Evolutionary conservation across 192 early-diverging fungal genomes (phyloP).

Genomic region (Podila epigama): DNA sequence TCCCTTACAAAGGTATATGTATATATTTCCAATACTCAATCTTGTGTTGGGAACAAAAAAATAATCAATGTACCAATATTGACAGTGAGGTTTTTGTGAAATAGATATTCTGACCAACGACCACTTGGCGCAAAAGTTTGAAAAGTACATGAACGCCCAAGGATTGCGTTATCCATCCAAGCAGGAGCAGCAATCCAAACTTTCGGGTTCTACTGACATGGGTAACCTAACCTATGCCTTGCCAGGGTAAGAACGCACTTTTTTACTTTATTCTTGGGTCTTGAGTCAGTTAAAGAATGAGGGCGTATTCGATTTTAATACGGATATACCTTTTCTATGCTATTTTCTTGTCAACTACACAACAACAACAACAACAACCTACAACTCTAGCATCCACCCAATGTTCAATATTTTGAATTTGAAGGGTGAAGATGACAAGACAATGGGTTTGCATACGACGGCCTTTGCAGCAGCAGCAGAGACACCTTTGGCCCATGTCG

Average conservation of each 20-base stretch:
- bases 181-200: conserved; percentile 39
- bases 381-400: conserved; percentile 18
- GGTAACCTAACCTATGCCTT: conserved; percentile 76
- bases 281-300: background rate
- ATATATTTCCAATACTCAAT: background rate
- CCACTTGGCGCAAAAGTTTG: conserved; percentile 57
- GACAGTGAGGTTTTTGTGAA: background rate
- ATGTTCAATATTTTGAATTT: conserved; percentile 50
- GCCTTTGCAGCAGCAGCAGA: conserved; percentile 67
- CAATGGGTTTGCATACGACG: conserved; percentile 67
- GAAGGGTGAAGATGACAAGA: conserved; percentile 42
- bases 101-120: conserved; percentile 69
- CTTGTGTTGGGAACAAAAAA: conserved; percentile 1
- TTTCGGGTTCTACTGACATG: conserved; percentile 72
- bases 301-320: too few relatives aligned
- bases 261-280: conserved; percentile 35
- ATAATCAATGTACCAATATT: conserved; percentile 49
- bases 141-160: conserved; percentile 58
- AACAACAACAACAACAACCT: background rate
- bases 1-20: conserved; percentile 61
- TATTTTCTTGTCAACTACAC: background rate
- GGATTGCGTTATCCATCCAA: conserved; percentile 38
- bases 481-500: conserved; percentile 62
- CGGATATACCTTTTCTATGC: background rate
- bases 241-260: conserved; percentile 57